These are phyloP conservation scores for Solanum chmielewskii DNA, from an alignment of 257 asterid species.

Conservation along the genomic window DNA sequence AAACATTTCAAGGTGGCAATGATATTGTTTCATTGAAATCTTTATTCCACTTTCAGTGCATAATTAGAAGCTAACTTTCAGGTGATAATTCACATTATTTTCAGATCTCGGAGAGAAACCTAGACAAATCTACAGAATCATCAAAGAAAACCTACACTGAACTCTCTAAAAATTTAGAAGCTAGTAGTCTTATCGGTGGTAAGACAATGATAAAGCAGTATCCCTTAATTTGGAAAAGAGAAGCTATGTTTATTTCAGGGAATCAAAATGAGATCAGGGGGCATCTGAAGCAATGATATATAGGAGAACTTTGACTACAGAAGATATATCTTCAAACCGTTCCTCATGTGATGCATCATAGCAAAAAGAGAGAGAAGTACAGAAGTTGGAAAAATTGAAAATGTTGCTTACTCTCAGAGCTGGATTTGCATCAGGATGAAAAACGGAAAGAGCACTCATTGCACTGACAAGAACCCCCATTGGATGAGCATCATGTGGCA, in stretches of 20 bases:
- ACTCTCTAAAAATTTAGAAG: neutral
- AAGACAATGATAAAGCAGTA: neutral
- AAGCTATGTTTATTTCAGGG: neutral
- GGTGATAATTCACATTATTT: neutral
- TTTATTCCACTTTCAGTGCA: neutral
- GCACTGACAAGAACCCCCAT: conserved; percentile 99
- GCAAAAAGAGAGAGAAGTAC: neutral
- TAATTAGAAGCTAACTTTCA: neutral
- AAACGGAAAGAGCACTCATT: conserved; percentile 90
- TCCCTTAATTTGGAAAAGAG: neutral
- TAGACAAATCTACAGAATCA: neutral
- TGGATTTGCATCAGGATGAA: conserved; percentile 99
- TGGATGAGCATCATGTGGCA: conserved; percentile 99
- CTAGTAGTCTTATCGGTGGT: neutral
- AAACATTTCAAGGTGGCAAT: neutral
- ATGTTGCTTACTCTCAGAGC: conserved; percentile 68
- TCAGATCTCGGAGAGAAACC: neutral
- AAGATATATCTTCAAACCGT: neutral
- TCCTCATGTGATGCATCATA: neutral
- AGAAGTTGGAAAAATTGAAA: neutral
- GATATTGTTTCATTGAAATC: neutral
- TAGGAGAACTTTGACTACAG: neutral
- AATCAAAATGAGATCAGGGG: neutral
- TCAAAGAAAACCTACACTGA: neutral
- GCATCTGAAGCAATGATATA: neutral